Conservation (phyloP, 2,329 filamentous ascomycete species). For the Colletotrichum salicis region DNA sequence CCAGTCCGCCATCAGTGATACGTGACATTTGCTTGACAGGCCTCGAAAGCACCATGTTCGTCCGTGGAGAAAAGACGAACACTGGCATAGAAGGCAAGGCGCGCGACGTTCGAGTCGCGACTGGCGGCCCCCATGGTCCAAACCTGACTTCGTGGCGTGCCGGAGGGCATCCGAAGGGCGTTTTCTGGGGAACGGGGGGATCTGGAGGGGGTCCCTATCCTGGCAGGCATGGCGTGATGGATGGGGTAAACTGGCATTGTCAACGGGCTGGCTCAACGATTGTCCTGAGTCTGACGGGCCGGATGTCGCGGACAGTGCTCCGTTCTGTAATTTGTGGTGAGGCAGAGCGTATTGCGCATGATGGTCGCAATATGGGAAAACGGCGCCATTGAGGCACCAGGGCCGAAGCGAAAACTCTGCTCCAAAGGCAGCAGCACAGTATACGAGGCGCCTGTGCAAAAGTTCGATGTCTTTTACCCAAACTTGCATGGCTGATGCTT, state of each 20-base stretch:
- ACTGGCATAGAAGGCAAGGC: neutral
- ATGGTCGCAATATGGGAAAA: neutral
- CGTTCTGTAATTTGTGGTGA: neutral
- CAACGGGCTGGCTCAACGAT: neutral
- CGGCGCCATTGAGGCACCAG: neutral
- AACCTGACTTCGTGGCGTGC: neutral
- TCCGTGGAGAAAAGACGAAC: neutral
- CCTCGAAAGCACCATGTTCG: neutral
- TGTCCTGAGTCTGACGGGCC: constrained; percentile 4
- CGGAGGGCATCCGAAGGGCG: neutral
- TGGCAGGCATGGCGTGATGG: constrained; percentile 24
- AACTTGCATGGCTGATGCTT: neutral
- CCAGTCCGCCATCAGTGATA: neutral
- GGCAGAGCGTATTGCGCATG: neutral
- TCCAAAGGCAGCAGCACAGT: neutral
- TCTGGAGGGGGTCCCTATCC: neutral
- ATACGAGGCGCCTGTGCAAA: constrained; percentile 7
- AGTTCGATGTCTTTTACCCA: constrained; percentile 1
- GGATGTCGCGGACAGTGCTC: neutral
- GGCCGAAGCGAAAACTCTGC: neutral
- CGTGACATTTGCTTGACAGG: neutral
- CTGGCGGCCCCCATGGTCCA: neutral
- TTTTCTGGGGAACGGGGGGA: constrained; percentile 23
- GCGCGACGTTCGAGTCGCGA: neutral
- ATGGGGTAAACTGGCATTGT: constrained; percentile 11